Evolutionary conservation across 2,329 filamentous ascomycete genomes (phyloP).

Genomic region (Alternaria sp.): DNA sequence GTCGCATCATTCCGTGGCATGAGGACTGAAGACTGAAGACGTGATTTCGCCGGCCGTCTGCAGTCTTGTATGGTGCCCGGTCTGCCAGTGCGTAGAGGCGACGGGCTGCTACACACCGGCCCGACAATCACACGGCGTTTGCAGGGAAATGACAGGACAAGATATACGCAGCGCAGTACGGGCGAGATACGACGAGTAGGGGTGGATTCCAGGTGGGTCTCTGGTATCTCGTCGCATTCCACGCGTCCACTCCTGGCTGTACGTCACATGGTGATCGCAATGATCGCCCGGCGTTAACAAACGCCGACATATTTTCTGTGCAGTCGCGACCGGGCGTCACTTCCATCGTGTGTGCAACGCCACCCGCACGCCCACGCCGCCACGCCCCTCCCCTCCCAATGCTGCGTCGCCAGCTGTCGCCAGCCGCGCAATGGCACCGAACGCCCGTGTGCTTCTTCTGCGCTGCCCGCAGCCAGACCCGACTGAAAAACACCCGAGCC

Average conservation of each 20-base stretch:
- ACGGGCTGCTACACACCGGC: neutral
- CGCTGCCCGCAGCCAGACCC: constrained; percentile 16
- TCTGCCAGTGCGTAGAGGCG: neutral
- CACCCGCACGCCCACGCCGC: neutral
- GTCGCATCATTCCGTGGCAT: constrained; percentile 15
- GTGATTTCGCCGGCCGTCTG: neutral
- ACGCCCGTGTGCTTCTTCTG: constrained; percentile 29
- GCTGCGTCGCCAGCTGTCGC: constrained; percentile 34
- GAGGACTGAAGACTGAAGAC: constrained; percentile 3
- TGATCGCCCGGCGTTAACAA: constrained; percentile 10
- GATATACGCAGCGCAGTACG: neutral
- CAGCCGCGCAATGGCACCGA: constrained; percentile 23
- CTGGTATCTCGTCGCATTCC: constrained; percentile 1
- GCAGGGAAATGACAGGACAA: constrained; percentile 1
- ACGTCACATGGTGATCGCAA: constrained; percentile 7
- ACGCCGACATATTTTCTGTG: constrained; percentile 18
- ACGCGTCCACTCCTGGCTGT: neutral
- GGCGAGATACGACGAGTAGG: neutral
- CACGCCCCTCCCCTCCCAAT: constrained; percentile 20
- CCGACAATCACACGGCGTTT: neutral
- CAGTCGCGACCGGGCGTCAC: constrained; percentile 3
- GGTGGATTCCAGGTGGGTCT: neutral
- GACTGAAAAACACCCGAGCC: constrained; percentile 14
- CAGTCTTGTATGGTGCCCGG: neutral
- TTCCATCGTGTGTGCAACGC: constrained; percentile 8